Evolutionary conservation across 1,284 basidiomycete genomes (phyloP).

Genomic region (Rhodotorula sp.): DNA sequence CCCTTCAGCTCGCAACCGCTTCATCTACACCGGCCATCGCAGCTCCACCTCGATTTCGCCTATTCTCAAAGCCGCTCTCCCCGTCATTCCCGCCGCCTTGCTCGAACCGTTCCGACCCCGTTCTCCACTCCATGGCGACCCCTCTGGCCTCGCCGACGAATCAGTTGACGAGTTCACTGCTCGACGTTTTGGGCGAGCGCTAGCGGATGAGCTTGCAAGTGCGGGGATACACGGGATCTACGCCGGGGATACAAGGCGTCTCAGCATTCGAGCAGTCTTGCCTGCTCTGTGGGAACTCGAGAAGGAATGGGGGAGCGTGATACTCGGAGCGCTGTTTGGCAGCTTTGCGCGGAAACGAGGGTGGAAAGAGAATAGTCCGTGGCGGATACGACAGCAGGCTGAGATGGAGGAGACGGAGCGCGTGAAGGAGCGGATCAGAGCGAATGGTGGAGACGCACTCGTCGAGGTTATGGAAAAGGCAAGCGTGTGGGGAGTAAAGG

Average conservation of each 20-base stretch:
- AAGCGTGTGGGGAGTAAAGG: slow-evolving; percentile 74
- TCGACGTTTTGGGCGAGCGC: slow-evolving; percentile 68
- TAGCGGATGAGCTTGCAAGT: slow-evolving; percentile 74
- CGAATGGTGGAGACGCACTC: slow-evolving; percentile 46
- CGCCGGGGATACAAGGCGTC: slow-evolving; percentile 71
- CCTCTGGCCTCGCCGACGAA: slow-evolving; percentile 61
- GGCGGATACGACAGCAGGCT: slow-evolving; percentile 24
- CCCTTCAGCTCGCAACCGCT: slow-evolving; percentile 71
- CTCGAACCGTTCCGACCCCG: slow-evolving; percentile 60
- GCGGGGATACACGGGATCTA: slow-evolving; percentile 92
- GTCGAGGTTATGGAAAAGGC: slow-evolving; percentile 59
- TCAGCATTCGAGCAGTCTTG: slow-evolving; percentile 77
- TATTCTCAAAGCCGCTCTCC: slow-evolving; percentile 54
- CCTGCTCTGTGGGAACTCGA: slow-evolving; percentile 67
- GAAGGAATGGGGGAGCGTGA: slow-evolving; percentile 64
- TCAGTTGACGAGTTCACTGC: slow-evolving; percentile 75
- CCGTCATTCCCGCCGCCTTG: slow-evolving; percentile 60
- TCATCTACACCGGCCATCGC: slow-evolving; percentile 62
- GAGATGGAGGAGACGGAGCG: slow-evolving; percentile 45
- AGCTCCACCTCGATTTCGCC: slow-evolving; percentile 57
- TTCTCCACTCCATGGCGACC: slow-evolving; percentile 46
- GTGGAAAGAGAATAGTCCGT: slow-evolving; percentile 26
- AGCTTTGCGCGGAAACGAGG: slow-evolving; percentile 33
- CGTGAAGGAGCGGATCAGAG: slow-evolving; percentile 54
- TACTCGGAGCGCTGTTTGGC: slow-evolving; percentile 60